These are phyloP conservation scores for Candida labiduridarum DNA, from an alignment of 1,139 yeast genomes.

Conservation along the genomic window DNA sequence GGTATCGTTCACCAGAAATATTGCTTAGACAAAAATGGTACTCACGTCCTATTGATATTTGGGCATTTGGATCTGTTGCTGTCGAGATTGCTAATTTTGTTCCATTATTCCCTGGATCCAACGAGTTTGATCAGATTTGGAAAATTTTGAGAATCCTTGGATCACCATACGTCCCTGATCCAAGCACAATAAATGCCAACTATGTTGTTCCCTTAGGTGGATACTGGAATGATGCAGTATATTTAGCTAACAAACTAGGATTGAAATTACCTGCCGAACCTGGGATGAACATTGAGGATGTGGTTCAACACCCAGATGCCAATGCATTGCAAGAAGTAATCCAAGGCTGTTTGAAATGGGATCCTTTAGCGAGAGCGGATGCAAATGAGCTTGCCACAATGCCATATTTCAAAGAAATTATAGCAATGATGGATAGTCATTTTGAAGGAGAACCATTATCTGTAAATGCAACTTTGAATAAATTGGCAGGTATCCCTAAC, in stretches of 20 bases:
- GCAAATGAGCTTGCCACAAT: constrained; percentile 47
- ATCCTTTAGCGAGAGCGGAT: constrained; percentile 57
- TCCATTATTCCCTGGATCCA: constrained; percentile 84
- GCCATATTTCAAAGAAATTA: constrained; percentile 55
- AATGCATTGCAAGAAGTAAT: constrained; percentile 50
- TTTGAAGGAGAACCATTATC: constrained; percentile 11
- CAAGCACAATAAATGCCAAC: constrained; percentile 9
- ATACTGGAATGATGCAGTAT: constrained; percentile 62
- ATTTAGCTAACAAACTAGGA: constrained; percentile 53
- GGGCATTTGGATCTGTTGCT: constrained; percentile 93
- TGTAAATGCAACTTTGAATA: constrained; percentile 8
- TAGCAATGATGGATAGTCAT: constrained; percentile 13
- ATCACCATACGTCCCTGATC: constrained; percentile 46
- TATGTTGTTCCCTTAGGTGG: constrained; percentile 59
- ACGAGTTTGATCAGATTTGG: constrained; percentile 77
- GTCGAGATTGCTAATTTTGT: constrained; percentile 73
- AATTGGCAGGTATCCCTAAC: constrained; percentile 13
- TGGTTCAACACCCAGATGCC: constrained; percentile 28
- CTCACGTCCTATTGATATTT: constrained; percentile 80
- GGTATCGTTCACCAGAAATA: constrained; percentile 96
- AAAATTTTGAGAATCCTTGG: constrained; percentile 71
- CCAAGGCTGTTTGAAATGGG: constrained; percentile 65
- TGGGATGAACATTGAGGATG: constrained; percentile 30
- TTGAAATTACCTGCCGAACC: constrained; percentile 50
- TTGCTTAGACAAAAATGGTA: constrained; percentile 67